phyloP scores from a whole-genome alignment of 2,329 filamentous ascomycete genomes.

The Neonectria magnoliae region DNA sequence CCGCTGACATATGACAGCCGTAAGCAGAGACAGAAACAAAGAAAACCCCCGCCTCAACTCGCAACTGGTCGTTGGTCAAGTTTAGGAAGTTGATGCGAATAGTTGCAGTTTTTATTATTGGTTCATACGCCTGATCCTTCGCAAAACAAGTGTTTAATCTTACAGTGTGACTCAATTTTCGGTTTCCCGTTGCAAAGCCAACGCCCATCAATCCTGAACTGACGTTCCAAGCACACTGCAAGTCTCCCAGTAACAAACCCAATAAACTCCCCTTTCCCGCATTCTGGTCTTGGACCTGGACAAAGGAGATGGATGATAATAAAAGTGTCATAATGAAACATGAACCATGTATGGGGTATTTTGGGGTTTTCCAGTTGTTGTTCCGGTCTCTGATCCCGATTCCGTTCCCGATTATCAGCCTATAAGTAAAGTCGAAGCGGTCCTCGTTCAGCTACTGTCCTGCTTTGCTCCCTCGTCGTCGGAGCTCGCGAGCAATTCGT shows the following conservation, averaged over 20 bases:
- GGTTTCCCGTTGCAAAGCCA: not conserved
- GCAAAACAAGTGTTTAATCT: not conserved
- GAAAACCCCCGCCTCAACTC: not conserved
- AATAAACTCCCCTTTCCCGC: constrained; percentile 11
- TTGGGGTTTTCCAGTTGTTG: not conserved
- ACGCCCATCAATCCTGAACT: not conserved
- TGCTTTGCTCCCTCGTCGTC: constrained; percentile 28
- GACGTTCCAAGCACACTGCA: not conserved
- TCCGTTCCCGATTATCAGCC: not conserved
- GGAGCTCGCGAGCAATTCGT: constrained; percentile 46
- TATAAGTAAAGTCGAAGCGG: constrained; percentile 14
- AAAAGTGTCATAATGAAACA: constrained; percentile 15
- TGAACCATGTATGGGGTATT: constrained; percentile 9
- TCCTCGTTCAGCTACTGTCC: constrained; percentile 24
- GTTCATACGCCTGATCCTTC: not conserved
- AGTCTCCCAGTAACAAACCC: not conserved
- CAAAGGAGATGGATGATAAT: not conserved
- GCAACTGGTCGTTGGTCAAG: not conserved
- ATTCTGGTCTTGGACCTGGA: not conserved
- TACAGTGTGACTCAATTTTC: not conserved
- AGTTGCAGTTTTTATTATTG: not conserved
- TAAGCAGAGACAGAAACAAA: too few species aligned
- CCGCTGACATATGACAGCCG: not conserved
- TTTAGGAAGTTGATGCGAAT: not conserved
- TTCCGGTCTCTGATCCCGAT: not conserved